Base-by-base conservation (phyloP, 768 basidiomycete species). In the Naganishia randhawae region DNA sequence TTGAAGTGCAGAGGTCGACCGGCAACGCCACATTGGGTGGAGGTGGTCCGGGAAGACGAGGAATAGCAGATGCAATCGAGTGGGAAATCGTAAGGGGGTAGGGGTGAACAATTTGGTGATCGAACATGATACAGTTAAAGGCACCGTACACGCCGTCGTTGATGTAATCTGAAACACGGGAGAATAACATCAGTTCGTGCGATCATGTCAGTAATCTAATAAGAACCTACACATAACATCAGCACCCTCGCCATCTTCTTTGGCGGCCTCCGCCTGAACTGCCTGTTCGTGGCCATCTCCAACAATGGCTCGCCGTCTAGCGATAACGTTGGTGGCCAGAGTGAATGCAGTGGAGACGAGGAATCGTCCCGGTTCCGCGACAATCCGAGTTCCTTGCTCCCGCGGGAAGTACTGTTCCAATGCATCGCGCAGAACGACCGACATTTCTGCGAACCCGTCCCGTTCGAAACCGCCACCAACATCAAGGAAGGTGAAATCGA, bases 401-500 rank as follows among this genome's bases (percentile, higher is more conserved):
- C 81, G 75, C 33, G 93, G 92, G 80, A 99, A 99, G 79, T 90
- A 86, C 48, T 80, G 75, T 68, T 88, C 85, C 76, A 98, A 85
- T 19, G 91, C 89, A 45, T 84, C 81, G 42, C 81, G 85, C 66
- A 98, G 79, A 63, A 90, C 85, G 14, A 80, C 74, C 5, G 92
- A 92, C 1, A 91, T 90, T 62, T 84, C 80, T 76, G 91, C 91
- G 77, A 99, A 92, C 63, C 87, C 86, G 57, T 84, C 84, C 71
- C 92, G 88, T 80, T 96, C 96, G 78, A 98, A 99, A 3, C 96
- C 96, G 27, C 96, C 96, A 10, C 96, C 96, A 66, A 98, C 87
- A 73, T 99, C 96, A 67, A 99, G 85, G 19, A 98, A 80, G 54
- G 80, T 85, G 77, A 98, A 95, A 16, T 81, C 78, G 80, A 89